These are phyloP conservation scores for Scytalidium sp. DNA, from an alignment of 2,329 filamentous ascomycete species.

Conservation along the genomic window DNA sequence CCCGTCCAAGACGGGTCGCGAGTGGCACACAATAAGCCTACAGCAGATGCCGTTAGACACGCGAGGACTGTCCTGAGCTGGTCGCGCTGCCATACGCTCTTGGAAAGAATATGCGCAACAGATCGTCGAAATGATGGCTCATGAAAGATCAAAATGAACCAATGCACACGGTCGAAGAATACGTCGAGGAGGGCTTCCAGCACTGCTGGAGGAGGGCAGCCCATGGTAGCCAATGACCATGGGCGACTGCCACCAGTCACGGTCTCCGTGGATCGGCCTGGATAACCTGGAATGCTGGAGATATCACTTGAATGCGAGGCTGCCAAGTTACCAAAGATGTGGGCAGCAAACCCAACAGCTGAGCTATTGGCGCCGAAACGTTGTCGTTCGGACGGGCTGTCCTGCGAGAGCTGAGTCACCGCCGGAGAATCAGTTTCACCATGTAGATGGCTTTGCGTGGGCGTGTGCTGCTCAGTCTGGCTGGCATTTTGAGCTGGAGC, in stretches of 20 bases:
- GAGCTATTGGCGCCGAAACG: background rate
- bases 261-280: background rate
- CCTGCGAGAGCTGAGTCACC: too few species aligned
- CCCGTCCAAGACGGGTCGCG: background rate
- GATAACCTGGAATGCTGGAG: background rate
- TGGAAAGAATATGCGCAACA: constrained; percentile 10
- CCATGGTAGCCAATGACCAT: background rate
- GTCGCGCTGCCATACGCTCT: constrained; percentile 12
- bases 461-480: background rate
- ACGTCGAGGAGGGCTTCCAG: constrained; percentile 28
- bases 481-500: background rate
- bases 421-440: background rate
- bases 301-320: background rate
- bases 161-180: constrained; percentile 36
- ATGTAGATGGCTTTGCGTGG: background rate
- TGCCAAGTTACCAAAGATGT: background rate
- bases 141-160: constrained; percentile 36
- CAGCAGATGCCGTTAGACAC: constrained; percentile 22
- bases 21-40: constrained; percentile 21
- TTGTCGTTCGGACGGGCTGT: background rate
- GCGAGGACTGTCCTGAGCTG: constrained; percentile 8
- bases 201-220: constrained; percentile 12
- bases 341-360: background rate
- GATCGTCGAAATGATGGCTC: constrained; percentile 27
- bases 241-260: background rate